Base-by-base conservation (phyloP, 2,329 filamentous ascomycete genomes). In the Spiromastix sp. region DNA sequence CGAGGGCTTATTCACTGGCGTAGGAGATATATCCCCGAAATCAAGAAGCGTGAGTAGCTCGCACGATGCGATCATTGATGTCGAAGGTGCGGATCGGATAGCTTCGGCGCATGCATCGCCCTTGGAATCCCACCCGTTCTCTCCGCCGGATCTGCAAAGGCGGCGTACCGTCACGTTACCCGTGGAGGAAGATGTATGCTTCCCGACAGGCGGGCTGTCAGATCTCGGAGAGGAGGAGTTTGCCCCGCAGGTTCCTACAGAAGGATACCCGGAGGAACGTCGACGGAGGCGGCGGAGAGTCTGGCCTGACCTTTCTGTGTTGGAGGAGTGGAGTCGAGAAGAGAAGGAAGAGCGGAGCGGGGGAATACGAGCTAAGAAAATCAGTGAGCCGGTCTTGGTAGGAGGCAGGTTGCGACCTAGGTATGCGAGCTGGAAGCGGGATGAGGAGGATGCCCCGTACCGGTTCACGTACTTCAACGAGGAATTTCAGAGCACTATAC, bases 401-500 rank as follows among this genome's bases (percentile, higher is more conserved):
- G 89, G 89, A 40, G 91, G 91, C 1, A 76, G 91, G 36, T 64
- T 98, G 29, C 78, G 91, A 4, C 86, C 87, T 9, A 77, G 84
- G 25, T 78, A 82, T 43, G 74, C 73, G 47, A 74, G 74, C 10
- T 98, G 89, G 89, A 89, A 85, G 55, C 75, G 81, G 25, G 78
- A 84, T 35, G 84, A 91, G 44, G 87, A 94, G 41, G 89, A 95
- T 45, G 77, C 81, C 0, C 91, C 91, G 0, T 96, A 93, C 56
- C 76, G 91, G 17, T 98, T 95, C 57, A 96, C 91, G 0, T 98
- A 98, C 59, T 98, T 98, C 70, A 96, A 96, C 57, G 91, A 96
- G 55, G 85, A 94, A 43, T 85, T 96, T 37, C 81, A 85, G 50
- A 93, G 84, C 57, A 98, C 91, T 0, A 93, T 98, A 42, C 91